Base-by-base conservation (phyloP, 2,329 filamentous ascomycete species). In the Fusarium burgessii region DNA sequence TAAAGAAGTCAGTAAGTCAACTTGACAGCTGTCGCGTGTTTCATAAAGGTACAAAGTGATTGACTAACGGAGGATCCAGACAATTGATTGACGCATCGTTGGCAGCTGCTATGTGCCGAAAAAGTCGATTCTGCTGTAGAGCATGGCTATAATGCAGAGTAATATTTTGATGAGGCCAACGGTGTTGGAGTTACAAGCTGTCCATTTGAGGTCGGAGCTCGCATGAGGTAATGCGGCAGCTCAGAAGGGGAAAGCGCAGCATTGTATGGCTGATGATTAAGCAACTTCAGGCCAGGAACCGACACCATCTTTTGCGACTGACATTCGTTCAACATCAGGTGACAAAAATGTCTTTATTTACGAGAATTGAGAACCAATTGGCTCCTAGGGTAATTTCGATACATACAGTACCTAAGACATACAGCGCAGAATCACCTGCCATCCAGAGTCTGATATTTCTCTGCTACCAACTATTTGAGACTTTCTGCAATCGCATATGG, bases 21-120 rank as follows among this genome's bases (percentile, higher is more conserved):
- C 36, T 63, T 63, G 49, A 61, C 52, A 65, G 61, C 42, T 68
- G 72, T 74, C 73, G 71, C 67, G 67, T 76, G 74, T 68, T 45
- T 49, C 38, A 40, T 29, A n/a, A 32, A 40, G 45, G 42, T 47
- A 25, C 58, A 46, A 50, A 58, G 23, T 32, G 56, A 42, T 25
- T 40, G 18, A 66, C 63, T 46, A 80, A 86, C 84, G 79, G 76
- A 83, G 78, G 67, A 84, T 70, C 78, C 81, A 84, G 52, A 83
- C 61, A 61, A 81, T 74, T 74, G 77, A 78, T 72, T 78, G 76
- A 77, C 79, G 82, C 83, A 84, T 84, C 58, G 50, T 81, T 72
- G 78, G 78, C 78, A 79, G 71, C 67, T 75, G 68, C 75, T 81
- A 81, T 78, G 71, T 78, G 77, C 77, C 77, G 73, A 70, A 72